phyloP scores from a whole-genome alignment of 495 filamentous ascomycete genomes.

The Hyphodiscus hymeniophilus region DNA sequence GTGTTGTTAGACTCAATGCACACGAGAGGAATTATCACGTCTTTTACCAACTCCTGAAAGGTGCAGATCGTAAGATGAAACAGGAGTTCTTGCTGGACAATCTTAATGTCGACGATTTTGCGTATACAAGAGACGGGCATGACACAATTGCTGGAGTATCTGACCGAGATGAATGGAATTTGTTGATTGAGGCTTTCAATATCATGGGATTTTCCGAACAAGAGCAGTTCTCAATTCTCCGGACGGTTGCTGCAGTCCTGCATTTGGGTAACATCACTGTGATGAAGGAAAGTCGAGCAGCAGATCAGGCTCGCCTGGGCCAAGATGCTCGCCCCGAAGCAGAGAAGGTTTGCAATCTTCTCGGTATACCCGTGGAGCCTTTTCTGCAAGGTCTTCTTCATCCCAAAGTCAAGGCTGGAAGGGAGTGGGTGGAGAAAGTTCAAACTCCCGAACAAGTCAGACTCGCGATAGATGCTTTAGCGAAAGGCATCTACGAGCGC shows the following conservation, averaged over 20 bases:
- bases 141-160: constrained; percentile 86
- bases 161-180: constrained; percentile 83
- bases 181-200: constrained; percentile 83
- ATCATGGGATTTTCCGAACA: constrained; percentile 90
- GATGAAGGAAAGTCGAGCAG: constrained; percentile 77
- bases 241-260: constrained; percentile 82
- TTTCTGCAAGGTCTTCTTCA: constrained; percentile 87
- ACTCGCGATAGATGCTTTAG: constrained; percentile 79
- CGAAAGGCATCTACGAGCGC: constrained; percentile 96
- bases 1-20: constrained; percentile 79
- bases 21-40: constrained; percentile 95
- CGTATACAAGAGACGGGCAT: constrained; percentile 85
- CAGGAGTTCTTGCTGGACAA: constrained; percentile 67
- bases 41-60: constrained; percentile 91
- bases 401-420: constrained; percentile 86
- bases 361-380: constrained; percentile 74
- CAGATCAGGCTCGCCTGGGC: constrained; percentile 80
- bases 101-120: constrained; percentile 74
- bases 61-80: constrained; percentile 64
- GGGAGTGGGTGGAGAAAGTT: constrained; percentile 97
- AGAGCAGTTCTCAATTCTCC: constrained; percentile 75
- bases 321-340: constrained; percentile 63
- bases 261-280: constrained; percentile 91
- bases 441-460: constrained; percentile 96
- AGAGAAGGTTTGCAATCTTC: constrained; percentile 68